These are phyloP conservation scores for Lachancea nothofagi DNA, from an alignment of 805 yeast genomes.

Conservation along the genomic window DNA sequence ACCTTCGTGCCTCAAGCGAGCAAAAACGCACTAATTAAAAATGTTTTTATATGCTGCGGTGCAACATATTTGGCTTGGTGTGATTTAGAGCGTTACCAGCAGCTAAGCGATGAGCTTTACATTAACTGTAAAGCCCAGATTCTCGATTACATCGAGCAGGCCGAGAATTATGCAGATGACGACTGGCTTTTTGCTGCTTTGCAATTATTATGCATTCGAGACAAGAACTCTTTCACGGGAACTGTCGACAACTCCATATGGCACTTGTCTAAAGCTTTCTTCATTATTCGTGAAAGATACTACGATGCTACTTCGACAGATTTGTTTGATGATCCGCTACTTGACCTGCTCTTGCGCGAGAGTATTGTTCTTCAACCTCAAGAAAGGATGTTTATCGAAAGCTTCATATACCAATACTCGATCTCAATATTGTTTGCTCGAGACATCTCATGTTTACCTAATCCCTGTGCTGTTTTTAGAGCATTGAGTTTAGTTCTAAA, in stretches of 20 bases:
- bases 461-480: conserved; percentile 38
- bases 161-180: conserved; percentile 30
- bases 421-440: conserved; percentile 37
- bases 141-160: conserved; percentile 19
- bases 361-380: conserved; percentile 15
- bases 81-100: conserved; percentile 23
- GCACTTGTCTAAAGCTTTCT: conserved; percentile 34
- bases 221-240: conserved; percentile 30
- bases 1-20: conserved; percentile 37
- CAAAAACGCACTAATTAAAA: conserved; percentile 28
- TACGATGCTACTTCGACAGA: neutral
- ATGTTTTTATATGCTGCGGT: conserved; percentile 39
- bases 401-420: conserved; percentile 40
- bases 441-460: conserved; percentile 33
- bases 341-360: neutral
- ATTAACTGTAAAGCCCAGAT: conserved; percentile 23
- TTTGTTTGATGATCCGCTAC: neutral
- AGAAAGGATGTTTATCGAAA: conserved; percentile 40
- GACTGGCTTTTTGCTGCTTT: conserved; percentile 39
- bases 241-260: conserved; percentile 27
- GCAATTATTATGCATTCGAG: conserved; percentile 37
- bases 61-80: conserved; percentile 36
- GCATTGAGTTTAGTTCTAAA: conserved; percentile 32
- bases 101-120: conserved; percentile 24
- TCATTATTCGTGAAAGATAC: conserved; percentile 31